These are phyloP conservation scores for Desmodesmus armatus DNA, from an alignment of 139 green algal species.

Conservation along the genomic window DNA sequence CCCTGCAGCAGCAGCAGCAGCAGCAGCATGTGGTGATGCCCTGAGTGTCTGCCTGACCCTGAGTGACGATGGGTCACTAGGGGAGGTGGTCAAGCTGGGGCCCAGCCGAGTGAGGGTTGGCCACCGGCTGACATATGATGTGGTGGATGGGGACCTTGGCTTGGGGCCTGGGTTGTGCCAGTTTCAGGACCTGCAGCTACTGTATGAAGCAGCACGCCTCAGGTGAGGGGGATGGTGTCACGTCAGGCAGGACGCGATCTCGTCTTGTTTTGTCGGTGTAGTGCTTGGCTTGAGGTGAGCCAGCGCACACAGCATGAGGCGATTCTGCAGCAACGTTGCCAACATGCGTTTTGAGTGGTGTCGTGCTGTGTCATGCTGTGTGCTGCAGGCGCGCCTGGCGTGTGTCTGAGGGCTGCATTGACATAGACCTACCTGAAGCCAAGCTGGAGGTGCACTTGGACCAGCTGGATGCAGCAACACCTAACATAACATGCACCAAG, in stretches of 20 bases:
- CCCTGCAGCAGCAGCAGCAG: constrained; percentile 41
- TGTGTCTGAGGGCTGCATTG: constrained; percentile 60
- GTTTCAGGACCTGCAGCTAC: constrained; percentile 41
- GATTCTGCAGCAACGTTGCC: too few species aligned
- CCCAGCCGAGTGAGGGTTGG: constrained; percentile 64
- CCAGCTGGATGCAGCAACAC: constrained; percentile 36
- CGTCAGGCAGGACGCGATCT: neutral
- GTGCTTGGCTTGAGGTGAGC: too few species aligned
- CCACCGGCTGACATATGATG: constrained; percentile 83
- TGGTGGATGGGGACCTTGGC: constrained; percentile 73
- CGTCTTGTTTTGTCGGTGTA: too few species aligned
- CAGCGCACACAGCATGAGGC: too few species aligned
- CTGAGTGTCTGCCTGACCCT: constrained; percentile 74
- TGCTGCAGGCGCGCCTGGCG: constrained; percentile 59
- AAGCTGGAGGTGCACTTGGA: constrained; percentile 55
- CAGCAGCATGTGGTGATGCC: constrained; percentile 47
- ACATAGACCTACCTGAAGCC: constrained; percentile 76
- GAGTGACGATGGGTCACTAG: constrained; percentile 66
- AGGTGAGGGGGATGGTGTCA: constrained; percentile 16
- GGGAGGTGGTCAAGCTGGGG: constrained; percentile 46
- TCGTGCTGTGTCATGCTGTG: too few species aligned
- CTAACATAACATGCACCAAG: constrained; percentile 44
- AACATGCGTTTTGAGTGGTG: too few species aligned
- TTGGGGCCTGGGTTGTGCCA: constrained; percentile 32
- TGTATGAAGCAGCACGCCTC: constrained; percentile 47